These are phyloP conservation scores for Apophysomyces trapeziformis DNA, from an alignment of 371 early-diverging fungal species.

Conservation along the genomic window DNA sequence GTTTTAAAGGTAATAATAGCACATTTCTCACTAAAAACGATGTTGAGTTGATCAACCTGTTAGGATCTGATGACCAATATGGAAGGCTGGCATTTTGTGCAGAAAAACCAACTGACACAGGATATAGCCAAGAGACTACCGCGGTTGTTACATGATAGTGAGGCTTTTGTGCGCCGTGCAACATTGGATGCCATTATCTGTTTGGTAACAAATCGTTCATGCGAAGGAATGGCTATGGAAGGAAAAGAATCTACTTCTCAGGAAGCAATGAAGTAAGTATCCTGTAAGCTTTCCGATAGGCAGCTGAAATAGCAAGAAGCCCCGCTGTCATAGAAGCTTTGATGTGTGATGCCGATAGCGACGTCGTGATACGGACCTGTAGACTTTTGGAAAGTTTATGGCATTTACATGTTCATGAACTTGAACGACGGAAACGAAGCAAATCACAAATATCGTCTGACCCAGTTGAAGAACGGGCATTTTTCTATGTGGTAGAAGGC, in stretches of 20 bases:
- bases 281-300: not conserved
- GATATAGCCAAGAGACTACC: conserved; percentile 42
- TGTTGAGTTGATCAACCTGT: too few species aligned
- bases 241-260: conserved; percentile 14
- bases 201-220: conserved; percentile 51
- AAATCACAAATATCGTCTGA: conserved; percentile 16
- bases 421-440: conserved; percentile 31
- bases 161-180: conserved; percentile 65
- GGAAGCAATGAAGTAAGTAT: conserved; percentile 35
- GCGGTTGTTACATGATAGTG: conserved; percentile 55
- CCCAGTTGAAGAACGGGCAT: conserved; percentile 5
- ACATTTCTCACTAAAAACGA: not conserved
- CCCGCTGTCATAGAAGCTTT: conserved; percentile 46
- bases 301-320: conserved; percentile 25
- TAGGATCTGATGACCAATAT: conserved; percentile 38
- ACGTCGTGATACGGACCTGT: conserved; percentile 57
- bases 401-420: conserved; percentile 45
- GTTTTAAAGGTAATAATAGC: conserved; percentile 40
- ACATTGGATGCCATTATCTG: conserved; percentile 61
- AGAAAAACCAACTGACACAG: conserved; percentile 32
- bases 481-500: conserved; percentile 53
- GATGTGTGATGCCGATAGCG: conserved; percentile 61
- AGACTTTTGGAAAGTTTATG: conserved; percentile 55
- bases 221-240: conserved; percentile 40
- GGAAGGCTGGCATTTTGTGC: conserved; percentile 46